These are phyloP conservation scores for Coprinopsis strossmayeri DNA, from an alignment of 768 basidiomycete species.

Conservation along the genomic window DNA sequence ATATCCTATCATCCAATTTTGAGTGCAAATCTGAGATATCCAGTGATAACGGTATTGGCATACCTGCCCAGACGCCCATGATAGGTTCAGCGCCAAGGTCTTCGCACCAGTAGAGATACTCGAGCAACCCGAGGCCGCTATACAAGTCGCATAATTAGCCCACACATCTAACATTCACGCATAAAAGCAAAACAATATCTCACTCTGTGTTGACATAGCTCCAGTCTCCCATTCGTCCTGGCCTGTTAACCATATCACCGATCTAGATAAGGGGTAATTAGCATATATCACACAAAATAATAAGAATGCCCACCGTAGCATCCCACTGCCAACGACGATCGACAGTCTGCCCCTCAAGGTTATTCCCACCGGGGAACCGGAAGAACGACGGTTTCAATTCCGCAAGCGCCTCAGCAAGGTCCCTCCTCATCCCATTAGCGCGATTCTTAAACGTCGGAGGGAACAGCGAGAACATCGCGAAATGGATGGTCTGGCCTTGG, in stretches of 20 bases:
- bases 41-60: neutral
- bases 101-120: constrained; percentile 54
- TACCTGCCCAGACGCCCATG: constrained; percentile 60
- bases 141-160: neutral
- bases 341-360: constrained; percentile 54
- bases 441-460: constrained; percentile 62
- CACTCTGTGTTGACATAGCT: constrained; percentile 57
- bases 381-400: constrained; percentile 35
- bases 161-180: too few relatives aligned
- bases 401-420: constrained; percentile 45
- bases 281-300: neutral
- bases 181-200: constrained; percentile 11
- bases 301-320: constrained; percentile 34
- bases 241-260: constrained; percentile 45
- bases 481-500: constrained; percentile 41
- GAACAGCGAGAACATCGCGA: constrained; percentile 59
- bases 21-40: neutral
- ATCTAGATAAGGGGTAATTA: constrained; percentile 19
- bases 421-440: constrained; percentile 53
- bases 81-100: constrained; percentile 55
- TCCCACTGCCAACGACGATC: constrained; percentile 62
- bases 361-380: constrained; percentile 66
- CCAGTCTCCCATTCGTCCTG: constrained; percentile 53
- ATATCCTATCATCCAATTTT: constrained; percentile 30
- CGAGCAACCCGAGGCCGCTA: constrained; percentile 51